phyloP scores from a whole-genome alignment of 345 rosid genomes.

The Citrus sinensis region DVS_A1.0 CM039165.1:35094501-35095000 shows the following conservation, averaged over 20 bases:
- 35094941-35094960: conserved; percentile 98
- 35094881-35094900: conserved; percentile 75
- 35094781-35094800: background rate
- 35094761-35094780: background rate
- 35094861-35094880: conserved; percentile 84
- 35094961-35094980: conserved; percentile 88
- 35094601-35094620: conserved; percentile 96
- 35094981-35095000: conserved; percentile 97
- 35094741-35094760: background rate
- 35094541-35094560: conserved; percentile 87
- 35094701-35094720: background rate
- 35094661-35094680: conserved; percentile 44
- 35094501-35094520: conserved; percentile 77
- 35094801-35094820: background rate
- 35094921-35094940: conserved; percentile 93
- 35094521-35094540: conserved; percentile 78
- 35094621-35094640: conserved; percentile 91
- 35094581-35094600: conserved; percentile 99
- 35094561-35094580: conserved; percentile 95
- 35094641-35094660: conserved; percentile 98
- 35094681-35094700: background rate
- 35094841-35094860: conserved; percentile 75
- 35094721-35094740: background rate
- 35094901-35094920: conserved; percentile 78
- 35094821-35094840: conserved; percentile 90